Percentiles rank a stretch among this genome's conserved stretches.
Conservation (phyloP, 2,329 filamentous ascomycete genomes). For the Fusarium sp. region DNA sequence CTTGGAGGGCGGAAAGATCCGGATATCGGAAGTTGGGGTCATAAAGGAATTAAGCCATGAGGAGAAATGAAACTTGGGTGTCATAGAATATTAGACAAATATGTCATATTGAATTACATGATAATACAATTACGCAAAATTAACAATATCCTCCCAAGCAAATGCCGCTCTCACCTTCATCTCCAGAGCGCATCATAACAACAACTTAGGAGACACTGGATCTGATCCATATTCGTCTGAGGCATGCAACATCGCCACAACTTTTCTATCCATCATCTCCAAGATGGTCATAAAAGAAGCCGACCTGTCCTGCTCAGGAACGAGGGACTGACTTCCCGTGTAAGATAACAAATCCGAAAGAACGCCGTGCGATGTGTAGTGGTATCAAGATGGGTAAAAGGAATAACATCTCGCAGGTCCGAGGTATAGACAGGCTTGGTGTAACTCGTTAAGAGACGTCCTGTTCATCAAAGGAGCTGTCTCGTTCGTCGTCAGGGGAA, state of each 20-base stretch:
- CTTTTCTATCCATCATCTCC: constrained; percentile 29
- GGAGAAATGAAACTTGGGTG: background rate
- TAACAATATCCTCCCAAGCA: constrained; percentile 23
- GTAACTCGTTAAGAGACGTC: constrained; percentile 44
- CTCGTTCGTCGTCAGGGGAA: constrained; percentile 46
- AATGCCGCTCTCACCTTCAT: constrained; percentile 22
- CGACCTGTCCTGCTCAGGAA: background rate
- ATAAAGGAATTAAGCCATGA: no score
- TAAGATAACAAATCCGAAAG: constrained; percentile 26
- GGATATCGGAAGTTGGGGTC: constrained; percentile 1
- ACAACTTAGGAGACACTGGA: constrained; percentile 10
- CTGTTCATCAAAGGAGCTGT: constrained; percentile 44
- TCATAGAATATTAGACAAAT: constrained; percentile 23
- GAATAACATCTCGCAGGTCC: constrained; percentile 40
- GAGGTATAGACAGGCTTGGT: constrained; percentile 36
- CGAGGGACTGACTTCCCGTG: constrained; percentile 18
- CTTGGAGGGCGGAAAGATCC: constrained; percentile 2
- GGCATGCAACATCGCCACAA: constrained; percentile 25
- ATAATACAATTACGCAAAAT: constrained; percentile 36
- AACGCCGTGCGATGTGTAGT: constrained; percentile 51
- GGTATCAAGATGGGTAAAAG: constrained; percentile 48
- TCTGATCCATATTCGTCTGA: constrained; percentile 2
- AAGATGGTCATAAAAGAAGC: constrained; percentile 22
- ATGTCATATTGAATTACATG: constrained; percentile 28
- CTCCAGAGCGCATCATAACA: constrained; percentile 19